These are phyloP conservation scores for Nannizziopsis barbatae DNA, from an alignment of 2,329 filamentous ascomycete species.

Conservation along the genomic window DNA sequence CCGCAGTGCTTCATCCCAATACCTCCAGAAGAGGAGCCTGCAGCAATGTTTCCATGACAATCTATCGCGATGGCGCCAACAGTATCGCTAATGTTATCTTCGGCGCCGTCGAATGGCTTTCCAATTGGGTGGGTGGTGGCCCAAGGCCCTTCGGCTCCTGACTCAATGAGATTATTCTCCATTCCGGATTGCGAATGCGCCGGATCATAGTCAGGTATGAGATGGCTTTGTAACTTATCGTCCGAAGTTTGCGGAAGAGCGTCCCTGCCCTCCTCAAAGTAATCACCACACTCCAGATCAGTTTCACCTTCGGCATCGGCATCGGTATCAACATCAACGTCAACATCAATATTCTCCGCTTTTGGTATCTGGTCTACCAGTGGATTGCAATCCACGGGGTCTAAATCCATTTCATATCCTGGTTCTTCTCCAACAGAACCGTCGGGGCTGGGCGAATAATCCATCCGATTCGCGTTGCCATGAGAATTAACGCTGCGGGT, in stretches of 20 bases:
- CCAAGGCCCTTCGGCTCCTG: neutral
- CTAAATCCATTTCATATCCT: constrained; percentile 2
- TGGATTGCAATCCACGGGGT: neutral
- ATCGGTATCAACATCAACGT: constrained; percentile 1
- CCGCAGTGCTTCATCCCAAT: constrained; percentile 98
- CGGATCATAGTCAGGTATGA: too few relatives aligned
- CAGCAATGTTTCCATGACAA: constrained; percentile 72
- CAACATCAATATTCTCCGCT: neutral
- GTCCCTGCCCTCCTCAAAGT: neutral
- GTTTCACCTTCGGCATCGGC: neutral
- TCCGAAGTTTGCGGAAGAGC: too few relatives aligned
- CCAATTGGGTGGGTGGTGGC: neutral
- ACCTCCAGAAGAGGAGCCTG: constrained; percentile 88
- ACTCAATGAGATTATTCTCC: neutral
- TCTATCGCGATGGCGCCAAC: constrained; percentile 94
- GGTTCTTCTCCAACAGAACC: constrained; percentile 4
- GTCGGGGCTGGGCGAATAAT: constrained; percentile 2
- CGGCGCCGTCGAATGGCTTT: constrained; percentile 10
- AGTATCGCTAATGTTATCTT: constrained; percentile 74
- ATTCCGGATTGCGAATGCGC: too few relatives aligned
- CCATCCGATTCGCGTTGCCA: neutral
- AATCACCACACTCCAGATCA: neutral
- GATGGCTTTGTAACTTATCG: too few relatives aligned
- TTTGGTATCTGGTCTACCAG: neutral
- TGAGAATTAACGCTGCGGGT: constrained; percentile 7